Percentiles rank a stretch among this genome's conserved stretches.
Conservation (phyloP, 208 protist genomes). For the Trypanosomatidae sp. region DNA sequence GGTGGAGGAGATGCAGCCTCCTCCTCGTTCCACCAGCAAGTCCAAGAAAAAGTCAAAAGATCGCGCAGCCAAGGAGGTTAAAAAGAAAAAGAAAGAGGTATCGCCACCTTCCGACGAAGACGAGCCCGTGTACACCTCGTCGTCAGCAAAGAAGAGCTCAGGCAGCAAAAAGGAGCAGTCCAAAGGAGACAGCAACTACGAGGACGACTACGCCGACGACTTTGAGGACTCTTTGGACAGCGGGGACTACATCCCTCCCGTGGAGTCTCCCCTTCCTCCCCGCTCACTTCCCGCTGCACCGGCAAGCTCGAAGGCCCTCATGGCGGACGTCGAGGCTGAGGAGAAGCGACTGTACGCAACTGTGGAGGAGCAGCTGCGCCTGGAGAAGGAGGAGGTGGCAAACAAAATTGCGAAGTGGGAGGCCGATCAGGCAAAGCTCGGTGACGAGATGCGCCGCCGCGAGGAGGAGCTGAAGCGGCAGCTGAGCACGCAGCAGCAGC, state of each 20-base stretch:
- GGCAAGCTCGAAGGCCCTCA: conserved; percentile 11
- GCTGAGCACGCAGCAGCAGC: conserved; percentile 32
- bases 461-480: conserved; percentile 37
- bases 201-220: conserved; percentile 43
- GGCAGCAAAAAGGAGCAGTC: conserved; percentile 11
- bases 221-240: conserved; percentile 45
- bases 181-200: conserved; percentile 19
- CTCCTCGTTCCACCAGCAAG: conserved; percentile 17
- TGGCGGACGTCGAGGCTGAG: conserved; percentile 22
- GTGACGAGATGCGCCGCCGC: conserved; percentile 35
- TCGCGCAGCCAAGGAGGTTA: conserved; percentile 18
- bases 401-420: conserved; percentile 37
- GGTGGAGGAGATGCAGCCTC: conserved; percentile 16
- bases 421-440: conserved; percentile 34
- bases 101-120: conserved; percentile 7
- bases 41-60: conserved; percentile 38
- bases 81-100: conserved; percentile 31
- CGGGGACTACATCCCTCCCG: conserved; percentile 48
- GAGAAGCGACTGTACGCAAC: conserved; percentile 20
- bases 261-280: conserved; percentile 6
- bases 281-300: background rate
- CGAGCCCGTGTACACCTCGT: conserved; percentile 5
- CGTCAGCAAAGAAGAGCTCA: conserved; percentile 18
- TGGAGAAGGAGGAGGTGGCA: conserved; percentile 37
- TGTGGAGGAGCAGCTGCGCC: conserved; percentile 23